These are phyloP conservation scores for Panus rudis DNA, from an alignment of 768 basidiomycete species.

Conservation along the genomic window DNA sequence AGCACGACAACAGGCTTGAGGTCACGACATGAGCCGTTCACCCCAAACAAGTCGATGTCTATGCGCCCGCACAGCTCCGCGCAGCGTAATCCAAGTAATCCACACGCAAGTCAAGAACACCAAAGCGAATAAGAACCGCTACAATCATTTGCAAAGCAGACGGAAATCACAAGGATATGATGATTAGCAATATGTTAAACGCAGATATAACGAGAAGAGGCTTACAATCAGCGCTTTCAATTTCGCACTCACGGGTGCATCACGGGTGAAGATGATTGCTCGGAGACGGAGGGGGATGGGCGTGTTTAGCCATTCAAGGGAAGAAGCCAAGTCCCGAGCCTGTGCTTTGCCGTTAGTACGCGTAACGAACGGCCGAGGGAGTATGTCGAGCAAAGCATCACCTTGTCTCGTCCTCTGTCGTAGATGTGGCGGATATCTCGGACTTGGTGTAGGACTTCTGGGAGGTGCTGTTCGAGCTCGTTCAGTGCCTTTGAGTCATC, in stretches of 20 bases:
- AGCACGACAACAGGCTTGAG: background rate
- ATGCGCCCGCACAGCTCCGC: constrained; percentile 68
- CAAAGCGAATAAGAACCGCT: constrained; percentile 42
- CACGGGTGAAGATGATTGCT: constrained; percentile 63
- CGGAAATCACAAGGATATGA: background rate
- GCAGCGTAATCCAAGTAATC: constrained; percentile 52
- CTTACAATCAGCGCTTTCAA: constrained; percentile 61
- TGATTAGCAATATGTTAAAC: background rate
- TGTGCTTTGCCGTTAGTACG: constrained; percentile 18
- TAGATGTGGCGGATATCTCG: constrained; percentile 58
- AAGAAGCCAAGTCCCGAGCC: constrained; percentile 59
- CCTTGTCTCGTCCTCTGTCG: constrained; percentile 66
- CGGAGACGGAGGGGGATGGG: constrained; percentile 74
- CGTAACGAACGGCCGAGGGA: too few species aligned
- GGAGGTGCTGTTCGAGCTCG: constrained; percentile 52
- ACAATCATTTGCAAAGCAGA: background rate
- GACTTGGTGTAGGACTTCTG: constrained; percentile 55
- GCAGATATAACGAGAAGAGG: constrained; percentile 2
- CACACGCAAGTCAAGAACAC: constrained; percentile 53
- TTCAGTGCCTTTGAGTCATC: constrained; percentile 50
- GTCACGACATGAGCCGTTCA: constrained; percentile 65
- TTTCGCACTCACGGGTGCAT: constrained; percentile 63
- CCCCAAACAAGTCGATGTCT: constrained; percentile 75
- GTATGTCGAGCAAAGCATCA: constrained; percentile 19
- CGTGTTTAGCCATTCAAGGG: constrained; percentile 71